Evolutionary conservation across 192 early-diverging fungal species (phyloP).

Genomic region (Coemansia aciculifera): DNA sequence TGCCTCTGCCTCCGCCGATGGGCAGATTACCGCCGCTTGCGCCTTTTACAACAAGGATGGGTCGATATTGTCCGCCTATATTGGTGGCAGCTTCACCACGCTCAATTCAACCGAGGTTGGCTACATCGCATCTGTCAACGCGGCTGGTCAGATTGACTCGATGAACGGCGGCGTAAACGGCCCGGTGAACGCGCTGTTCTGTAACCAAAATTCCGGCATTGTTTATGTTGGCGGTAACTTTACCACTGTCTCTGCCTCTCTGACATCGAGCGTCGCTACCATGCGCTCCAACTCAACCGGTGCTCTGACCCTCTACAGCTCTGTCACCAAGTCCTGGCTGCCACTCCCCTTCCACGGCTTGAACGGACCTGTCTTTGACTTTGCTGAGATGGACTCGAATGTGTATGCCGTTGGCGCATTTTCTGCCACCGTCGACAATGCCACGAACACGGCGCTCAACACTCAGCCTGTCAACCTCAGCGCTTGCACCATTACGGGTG

Average conservation of each 20-base stretch:
- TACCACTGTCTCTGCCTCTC: slow-evolving; percentile 31
- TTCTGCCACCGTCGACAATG: slow-evolving; percentile 65
- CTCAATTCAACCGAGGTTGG: slow-evolving; percentile 35
- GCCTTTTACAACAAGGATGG: slow-evolving; percentile 41
- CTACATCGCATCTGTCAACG: slow-evolving; percentile 40
- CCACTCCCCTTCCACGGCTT: slow-evolving; percentile 67
- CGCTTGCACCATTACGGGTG: slow-evolving; percentile 50
- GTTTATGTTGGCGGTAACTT: slow-evolving; percentile 58
- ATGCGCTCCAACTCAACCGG: slow-evolving; percentile 35
- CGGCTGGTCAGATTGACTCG: slow-evolving; percentile 23
- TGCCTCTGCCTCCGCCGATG: slow-evolving; percentile 24
- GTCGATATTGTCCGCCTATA: slow-evolving; percentile 25
- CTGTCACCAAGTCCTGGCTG: slow-evolving; percentile 52
- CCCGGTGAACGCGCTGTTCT: slow-evolving; percentile 48
- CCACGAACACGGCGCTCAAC: slow-evolving; percentile 47
- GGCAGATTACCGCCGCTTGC: slow-evolving; percentile 38
- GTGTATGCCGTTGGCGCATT: slow-evolving; percentile 72
- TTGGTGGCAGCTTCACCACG: slow-evolving; percentile 45
- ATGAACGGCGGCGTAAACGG: slow-evolving; percentile 51
- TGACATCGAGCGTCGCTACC: slow-evolving; percentile 25
- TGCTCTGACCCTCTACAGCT: slow-evolving; percentile 34
- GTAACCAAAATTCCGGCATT: slow-evolving; percentile 35
- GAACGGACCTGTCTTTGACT: slow-evolving; percentile 66
- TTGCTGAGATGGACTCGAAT: slow-evolving; percentile 53
- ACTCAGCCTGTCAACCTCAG: slow-evolving; percentile 57